Base-by-base conservation (phyloP, 2,329 filamentous ascomycete species). In the Aspergillus sp. region DNA sequence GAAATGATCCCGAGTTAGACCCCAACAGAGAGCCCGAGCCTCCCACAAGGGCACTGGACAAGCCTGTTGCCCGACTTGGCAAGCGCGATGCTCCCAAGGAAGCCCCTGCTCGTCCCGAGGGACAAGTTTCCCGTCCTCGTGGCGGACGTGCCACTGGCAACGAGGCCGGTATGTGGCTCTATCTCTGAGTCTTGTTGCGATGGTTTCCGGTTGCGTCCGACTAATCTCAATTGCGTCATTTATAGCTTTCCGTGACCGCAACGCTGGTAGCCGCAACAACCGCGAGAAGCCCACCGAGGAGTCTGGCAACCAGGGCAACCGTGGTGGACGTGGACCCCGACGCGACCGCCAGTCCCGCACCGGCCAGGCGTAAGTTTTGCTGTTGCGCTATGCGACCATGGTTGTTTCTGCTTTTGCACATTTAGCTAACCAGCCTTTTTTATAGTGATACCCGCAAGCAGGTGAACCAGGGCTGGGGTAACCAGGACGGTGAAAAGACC, bases 31-130 rank as follows among this genome's bases (percentile, higher is more conserved):
- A 84, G 67, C 86, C 88, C 71, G 82, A 86, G 70, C 88, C 89
- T 75, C 93, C 92, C 71, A 87, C 90, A 71, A 95, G 91, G 86
- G 89, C 90, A 76, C 85, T 95, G 75, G 91, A 96, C 78, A 96
- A 95, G 87, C 85, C 87, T 66, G 79, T 83, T 67, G 81, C 86
- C 72, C 88, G 91, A 77, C 84, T 85, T 75, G 85, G 85, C 76
- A 97, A 97, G 89, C 91, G 91, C 82, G 93, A 93, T 81, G 89
- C 85, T 74, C 88, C 89, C 74, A 86, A 86, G 75, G 86, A 91
- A 75, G 84, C 86, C 71, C 86, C 89, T 58, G 66, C 67, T 57
- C 76, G 73, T 66, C 69, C 72, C 66, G 58, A 65, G 42, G 69
- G 68, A 60, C 62, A 58, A 61, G 66, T 64, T 64, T 72, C 75